Evolutionary conservation across 352 stramenopile genomes (phyloP).

Genomic region (Phytophthora foliorum): DNA sequence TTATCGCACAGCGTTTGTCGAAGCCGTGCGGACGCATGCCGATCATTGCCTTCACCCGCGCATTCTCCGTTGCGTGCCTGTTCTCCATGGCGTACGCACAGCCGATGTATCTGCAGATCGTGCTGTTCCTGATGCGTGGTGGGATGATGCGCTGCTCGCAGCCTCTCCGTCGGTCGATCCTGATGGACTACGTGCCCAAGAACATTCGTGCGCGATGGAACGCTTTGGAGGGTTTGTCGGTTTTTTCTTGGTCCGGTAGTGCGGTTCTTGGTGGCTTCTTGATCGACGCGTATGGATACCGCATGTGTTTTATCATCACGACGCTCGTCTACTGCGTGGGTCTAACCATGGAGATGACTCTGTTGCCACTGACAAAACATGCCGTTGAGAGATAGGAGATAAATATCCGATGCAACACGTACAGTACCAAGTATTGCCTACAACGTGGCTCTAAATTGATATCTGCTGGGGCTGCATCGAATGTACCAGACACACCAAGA

Average conservation of each 20-base stretch:
- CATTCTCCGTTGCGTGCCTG: constrained; percentile 68
- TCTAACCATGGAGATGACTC: constrained; percentile 62
- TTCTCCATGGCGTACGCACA: constrained; percentile 71
- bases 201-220: constrained; percentile 83
- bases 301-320: constrained; percentile 86
- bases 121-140: constrained; percentile 78
- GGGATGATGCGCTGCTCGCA: constrained; percentile 90
- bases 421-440: constrained; percentile 19
- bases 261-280: constrained; percentile 82
- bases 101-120: constrained; percentile 67
- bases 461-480: too few relatives aligned
- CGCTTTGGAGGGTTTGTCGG: constrained; percentile 73
- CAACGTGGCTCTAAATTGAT: too few relatives aligned
- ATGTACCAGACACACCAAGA: too few relatives aligned
- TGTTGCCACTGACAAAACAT: constrained; percentile 73
- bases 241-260: constrained; percentile 86
- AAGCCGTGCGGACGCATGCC: constrained; percentile 72
- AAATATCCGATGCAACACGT: neutral
- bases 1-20: constrained; percentile 59
- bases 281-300: constrained; percentile 83
- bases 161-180: constrained; percentile 74
- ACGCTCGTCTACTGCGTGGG: constrained; percentile 71
- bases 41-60: constrained; percentile 73
- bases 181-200: constrained; percentile 87
- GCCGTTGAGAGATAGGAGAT: constrained; percentile 51